Evolutionary conservation across 192 early-diverging fungal species (phyloP).

Genomic region (Entomortierella parvispora): DNA sequence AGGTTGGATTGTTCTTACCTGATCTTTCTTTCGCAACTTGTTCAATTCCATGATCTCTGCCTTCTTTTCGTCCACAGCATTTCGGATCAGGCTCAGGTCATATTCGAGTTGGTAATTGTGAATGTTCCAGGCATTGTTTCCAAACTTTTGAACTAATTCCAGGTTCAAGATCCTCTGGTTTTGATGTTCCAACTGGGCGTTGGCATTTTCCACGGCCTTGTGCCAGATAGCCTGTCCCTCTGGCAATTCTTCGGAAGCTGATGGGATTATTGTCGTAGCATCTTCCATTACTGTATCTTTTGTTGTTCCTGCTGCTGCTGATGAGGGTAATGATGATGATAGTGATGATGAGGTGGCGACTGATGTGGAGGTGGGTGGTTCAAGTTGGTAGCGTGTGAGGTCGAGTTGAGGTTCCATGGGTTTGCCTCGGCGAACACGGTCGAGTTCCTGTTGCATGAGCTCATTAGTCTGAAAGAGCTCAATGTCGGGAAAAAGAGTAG

Average conservation of each 20-base stretch:
- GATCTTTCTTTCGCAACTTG: conserved; percentile 61
- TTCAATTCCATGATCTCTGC: conserved; percentile 60
- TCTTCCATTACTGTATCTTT: not conserved
- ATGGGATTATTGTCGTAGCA: conserved; percentile 7
- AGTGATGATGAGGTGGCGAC: conserved; percentile 10
- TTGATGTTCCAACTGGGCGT: conserved; percentile 63
- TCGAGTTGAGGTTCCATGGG: conserved; percentile 57
- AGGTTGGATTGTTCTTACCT: conserved; percentile 31
- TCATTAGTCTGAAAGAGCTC: conserved; percentile 58
- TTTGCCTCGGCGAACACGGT: conserved; percentile 57
- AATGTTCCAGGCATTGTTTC: conserved; percentile 66
- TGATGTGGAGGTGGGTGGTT: conserved; percentile 41
- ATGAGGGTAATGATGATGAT: conserved; percentile 15
- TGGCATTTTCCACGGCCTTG: conserved; percentile 59
- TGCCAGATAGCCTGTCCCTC: conserved; percentile 55
- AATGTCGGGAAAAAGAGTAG: conserved; percentile 53
- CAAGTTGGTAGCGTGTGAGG: conserved; percentile 57
- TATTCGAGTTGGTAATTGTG: conserved; percentile 66
- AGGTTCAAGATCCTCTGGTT: conserved; percentile 61
- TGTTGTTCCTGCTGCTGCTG: conserved; percentile 7
- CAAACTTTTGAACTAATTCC: conserved; percentile 63
- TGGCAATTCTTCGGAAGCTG: conserved; percentile 44
- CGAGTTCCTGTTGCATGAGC: conserved; percentile 54
- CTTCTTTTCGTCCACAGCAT: conserved; percentile 52
- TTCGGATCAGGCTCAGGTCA: conserved; percentile 50